Evolutionary conservation across 768 basidiomycete genomes (phyloP).

Genomic region (Rhodotorula kratochvilovae): DNA sequence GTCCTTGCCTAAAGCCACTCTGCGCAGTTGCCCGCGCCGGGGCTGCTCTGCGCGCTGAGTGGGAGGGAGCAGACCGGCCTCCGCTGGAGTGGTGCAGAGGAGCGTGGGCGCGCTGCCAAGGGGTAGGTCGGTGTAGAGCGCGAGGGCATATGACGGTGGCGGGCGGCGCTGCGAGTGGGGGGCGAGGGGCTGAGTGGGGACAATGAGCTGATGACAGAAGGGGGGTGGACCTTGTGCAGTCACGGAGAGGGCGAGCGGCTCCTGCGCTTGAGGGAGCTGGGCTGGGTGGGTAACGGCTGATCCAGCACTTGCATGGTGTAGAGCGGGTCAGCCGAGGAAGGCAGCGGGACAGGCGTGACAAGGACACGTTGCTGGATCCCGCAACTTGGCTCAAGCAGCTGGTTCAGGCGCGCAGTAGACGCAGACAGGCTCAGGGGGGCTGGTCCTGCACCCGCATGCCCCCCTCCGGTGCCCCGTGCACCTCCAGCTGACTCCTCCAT

Average conservation of each 20-base stretch:
- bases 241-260: constrained; percentile 10
- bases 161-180: constrained; percentile 7
- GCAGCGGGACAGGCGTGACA: neutral
- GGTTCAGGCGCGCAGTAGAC: no score
- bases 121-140: neutral
- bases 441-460: no score
- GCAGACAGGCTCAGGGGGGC: no score
- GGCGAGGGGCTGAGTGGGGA: neutral
- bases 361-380: neutral
- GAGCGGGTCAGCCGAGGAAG: neutral
- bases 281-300: neutral
- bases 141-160: neutral
- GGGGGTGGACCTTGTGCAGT: constrained; percentile 9
- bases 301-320: neutral
- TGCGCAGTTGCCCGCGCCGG: constrained; percentile 4
- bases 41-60: constrained; percentile 1
- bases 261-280: constrained; percentile 13
- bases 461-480: no score
- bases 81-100: neutral
- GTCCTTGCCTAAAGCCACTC: constrained; percentile 29
- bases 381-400: no score
- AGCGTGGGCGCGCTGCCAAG: neutral
- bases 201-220: neutral
- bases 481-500: neutral
- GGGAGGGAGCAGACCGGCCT: constrained; percentile 6